A percentile compares a stretch with the other conserved stretches of the same genome.
Conservation (phyloP, 495 filamentous ascomycete genomes). For the Penicillium atrosanguineum region DNA sequence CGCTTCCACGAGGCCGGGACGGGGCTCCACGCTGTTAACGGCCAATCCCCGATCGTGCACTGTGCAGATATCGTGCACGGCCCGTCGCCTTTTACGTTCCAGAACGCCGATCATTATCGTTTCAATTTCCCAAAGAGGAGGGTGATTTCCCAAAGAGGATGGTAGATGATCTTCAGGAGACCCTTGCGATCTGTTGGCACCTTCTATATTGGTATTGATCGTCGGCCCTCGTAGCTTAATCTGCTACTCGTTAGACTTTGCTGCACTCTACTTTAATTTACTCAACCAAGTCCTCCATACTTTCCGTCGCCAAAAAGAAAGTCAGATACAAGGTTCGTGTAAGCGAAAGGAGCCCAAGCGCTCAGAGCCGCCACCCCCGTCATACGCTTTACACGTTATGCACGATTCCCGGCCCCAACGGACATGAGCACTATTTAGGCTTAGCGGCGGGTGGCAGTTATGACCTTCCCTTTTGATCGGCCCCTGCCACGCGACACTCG, state of each 20-base stretch:
- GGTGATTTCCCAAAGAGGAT: conserved; percentile 2
- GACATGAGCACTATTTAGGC: conserved; percentile 11
- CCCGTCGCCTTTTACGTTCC: conserved; percentile 11
- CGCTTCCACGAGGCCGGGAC: conserved; percentile 32
- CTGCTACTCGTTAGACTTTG: background rate
- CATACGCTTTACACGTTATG: background rate
- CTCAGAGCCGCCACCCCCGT: conserved; percentile 24
- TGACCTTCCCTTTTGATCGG: conserved; percentile 22
- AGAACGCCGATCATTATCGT: conserved; percentile 28
- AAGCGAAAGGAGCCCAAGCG: conserved; percentile 26
- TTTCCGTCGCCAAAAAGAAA: background rate
- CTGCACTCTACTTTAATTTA: too few relatives aligned
- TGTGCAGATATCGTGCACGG: conserved; percentile 29
- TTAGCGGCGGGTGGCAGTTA: conserved; percentile 12
- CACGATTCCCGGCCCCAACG: conserved; percentile 11
- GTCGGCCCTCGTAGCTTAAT: background rate
- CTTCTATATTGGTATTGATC: background rate
- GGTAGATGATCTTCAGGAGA: conserved; percentile 15
- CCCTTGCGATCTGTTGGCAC: conserved; percentile 4
- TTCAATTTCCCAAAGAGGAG: conserved; percentile 3
- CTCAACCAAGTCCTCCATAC: too few relatives aligned
- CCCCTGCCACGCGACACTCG: conserved; percentile 1
- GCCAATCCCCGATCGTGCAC: conserved; percentile 20
- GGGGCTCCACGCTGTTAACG: conserved; percentile 14
- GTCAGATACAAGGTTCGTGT: conserved; percentile 13